Percentiles rank a stretch among this genome's conserved stretches.
Evolutionary conservation across 2,329 filamentous ascomycete species (phyloP).

Genomic region (Penicillium sp.): DNA sequence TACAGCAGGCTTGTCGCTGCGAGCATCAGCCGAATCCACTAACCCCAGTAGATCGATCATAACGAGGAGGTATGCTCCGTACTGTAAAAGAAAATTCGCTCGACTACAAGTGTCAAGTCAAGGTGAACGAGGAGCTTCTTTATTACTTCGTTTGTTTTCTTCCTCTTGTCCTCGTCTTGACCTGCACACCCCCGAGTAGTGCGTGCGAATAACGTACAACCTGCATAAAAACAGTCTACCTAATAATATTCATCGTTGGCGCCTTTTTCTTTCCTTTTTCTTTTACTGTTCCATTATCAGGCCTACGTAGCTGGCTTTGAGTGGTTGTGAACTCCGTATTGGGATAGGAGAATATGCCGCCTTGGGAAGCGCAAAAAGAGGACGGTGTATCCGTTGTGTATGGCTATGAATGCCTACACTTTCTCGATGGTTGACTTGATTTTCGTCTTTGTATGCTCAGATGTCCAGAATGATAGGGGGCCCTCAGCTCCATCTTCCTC

Average conservation of each 20-base stretch:
- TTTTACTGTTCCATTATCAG: neutral
- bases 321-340: neutral
- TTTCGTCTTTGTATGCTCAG: neutral
- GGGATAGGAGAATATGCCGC: neutral
- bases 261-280: neutral
- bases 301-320: neutral
- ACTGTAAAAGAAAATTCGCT: neutral
- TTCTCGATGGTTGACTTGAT: conserved; percentile 7
- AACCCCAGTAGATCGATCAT: neutral
- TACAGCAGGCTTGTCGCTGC: neutral
- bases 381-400: neutral
- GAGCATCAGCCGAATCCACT: neutral
- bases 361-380: neutral
- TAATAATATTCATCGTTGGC: neutral
- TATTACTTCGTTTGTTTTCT: neutral
- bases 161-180: neutral
- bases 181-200: neutral
- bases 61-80: no score
- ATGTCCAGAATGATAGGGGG: neutral
- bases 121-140: no score
- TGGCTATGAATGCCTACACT: neutral
- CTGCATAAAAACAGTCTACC: neutral
- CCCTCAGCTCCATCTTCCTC: conserved; percentile 2
- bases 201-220: neutral
- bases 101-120: no score